Conservation (phyloP, 106 monocot genomes). For the Narthecium ossifragum region DNA sequence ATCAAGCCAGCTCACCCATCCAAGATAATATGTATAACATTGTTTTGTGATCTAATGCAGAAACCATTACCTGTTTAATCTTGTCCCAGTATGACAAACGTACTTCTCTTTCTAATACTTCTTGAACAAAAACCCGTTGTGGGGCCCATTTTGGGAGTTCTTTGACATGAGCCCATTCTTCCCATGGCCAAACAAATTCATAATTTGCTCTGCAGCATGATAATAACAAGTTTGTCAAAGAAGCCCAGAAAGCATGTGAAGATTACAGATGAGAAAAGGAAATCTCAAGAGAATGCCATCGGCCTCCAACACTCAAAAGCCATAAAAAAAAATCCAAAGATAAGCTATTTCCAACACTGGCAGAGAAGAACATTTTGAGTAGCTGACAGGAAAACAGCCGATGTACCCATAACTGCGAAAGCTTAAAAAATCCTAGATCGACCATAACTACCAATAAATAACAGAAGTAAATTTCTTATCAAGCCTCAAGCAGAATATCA, state of each 20-base stretch:
- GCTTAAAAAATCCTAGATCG: too few relatives aligned
- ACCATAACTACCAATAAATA: too few relatives aligned
- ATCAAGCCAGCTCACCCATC: background rate
- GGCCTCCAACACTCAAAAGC: too few relatives aligned
- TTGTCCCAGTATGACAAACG: slow-evolving; percentile 93
- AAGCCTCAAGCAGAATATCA: too few relatives aligned
- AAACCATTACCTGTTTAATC: slow-evolving; percentile 78
- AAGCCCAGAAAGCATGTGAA: background rate
- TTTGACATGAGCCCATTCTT: slow-evolving; percentile 70
- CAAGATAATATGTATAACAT: background rate
- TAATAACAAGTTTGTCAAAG: background rate
- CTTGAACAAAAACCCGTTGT: slow-evolving; percentile 94
- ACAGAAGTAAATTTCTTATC: too few relatives aligned
- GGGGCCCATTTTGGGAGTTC: slow-evolving; percentile 93
- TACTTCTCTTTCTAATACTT: slow-evolving; percentile 88
- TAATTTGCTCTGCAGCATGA: slow-evolving; percentile 68
- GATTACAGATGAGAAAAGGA: too few relatives aligned
- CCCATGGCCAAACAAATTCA: slow-evolving; percentile 83
- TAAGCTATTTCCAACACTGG: too few relatives aligned
- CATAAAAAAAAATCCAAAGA: too few relatives aligned
- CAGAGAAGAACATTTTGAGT: too few relatives aligned
- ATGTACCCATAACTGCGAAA: too few relatives aligned
- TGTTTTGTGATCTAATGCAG: background rate
- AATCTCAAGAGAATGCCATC: too few relatives aligned
- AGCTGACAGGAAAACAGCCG: too few relatives aligned